Base-by-base conservation (phyloP, 2,329 filamentous ascomycete species). In the Claviceps citrina region DNA sequence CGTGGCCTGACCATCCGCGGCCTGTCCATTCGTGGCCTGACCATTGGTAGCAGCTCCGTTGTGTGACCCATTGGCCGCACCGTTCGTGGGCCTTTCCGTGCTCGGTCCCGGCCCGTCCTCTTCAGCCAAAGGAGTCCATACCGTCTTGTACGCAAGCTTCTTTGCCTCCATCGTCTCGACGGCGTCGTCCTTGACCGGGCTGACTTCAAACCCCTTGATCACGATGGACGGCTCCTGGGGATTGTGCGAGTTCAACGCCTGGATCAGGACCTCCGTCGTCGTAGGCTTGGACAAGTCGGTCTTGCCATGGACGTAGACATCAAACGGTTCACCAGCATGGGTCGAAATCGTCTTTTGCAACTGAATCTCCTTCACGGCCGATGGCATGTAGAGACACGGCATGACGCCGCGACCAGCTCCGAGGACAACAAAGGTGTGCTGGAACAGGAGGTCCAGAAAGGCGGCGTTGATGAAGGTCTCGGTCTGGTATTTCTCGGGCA, bases 401-500 rank as follows among this genome's bases (percentile, higher is more conserved):
- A 61, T 52, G 16, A 42, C 32, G 15, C 50, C 50, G 0, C 43
- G 41, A 0, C 57, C 57, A 5, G 57, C 59, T 2, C 60, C 61
- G 2, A 64, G 51, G 5, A 61, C 59, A 2, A 60, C 49, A 19
- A 64, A 60, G 0, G 54, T 51, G 6, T 62, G 51, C 42, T 68
- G 65, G 13, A 67, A 53, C 39, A 67, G 52, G 7, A 60, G 49
- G 43, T 73, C 69, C 3, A 71, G 48, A 36, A 68, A 59, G 1
- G 63, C 55, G 0, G 70, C 63, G 25, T 69, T 66, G 6, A 70
- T 50, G 37, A 65, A 57, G 16, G 64, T 61, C 0, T 57, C 44
- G 3, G 61, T 56, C 46, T 73, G 65, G 35, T 62, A 57, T 1
- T 52, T 47, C 43, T 60, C 55, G 1, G 66, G 67, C 69, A 72